These are phyloP conservation scores for Choiromyces venosus DNA, from an alignment of 495 filamentous ascomycete genomes.

Conservation along the genomic window DNA sequence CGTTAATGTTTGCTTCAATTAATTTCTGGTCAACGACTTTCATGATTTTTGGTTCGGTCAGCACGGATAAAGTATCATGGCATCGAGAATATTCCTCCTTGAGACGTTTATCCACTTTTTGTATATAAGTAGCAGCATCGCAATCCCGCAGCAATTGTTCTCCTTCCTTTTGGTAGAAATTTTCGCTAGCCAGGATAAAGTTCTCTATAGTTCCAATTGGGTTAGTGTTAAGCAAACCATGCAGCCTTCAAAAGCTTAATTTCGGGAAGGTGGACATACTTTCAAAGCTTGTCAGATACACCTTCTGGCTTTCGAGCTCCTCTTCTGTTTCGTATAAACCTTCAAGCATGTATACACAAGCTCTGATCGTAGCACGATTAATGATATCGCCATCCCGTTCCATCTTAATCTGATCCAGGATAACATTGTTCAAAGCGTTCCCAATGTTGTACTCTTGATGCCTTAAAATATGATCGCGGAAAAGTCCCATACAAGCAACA, in stretches of 20 bases:
- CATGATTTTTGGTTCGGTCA: constrained; percentile 68
- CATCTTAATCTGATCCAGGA: constrained; percentile 86
- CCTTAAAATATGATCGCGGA: constrained; percentile 73
- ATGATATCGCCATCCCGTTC: constrained; percentile 87
- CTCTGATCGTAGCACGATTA: constrained; percentile 72
- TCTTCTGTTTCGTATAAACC: constrained; percentile 73
- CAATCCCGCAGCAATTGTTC: constrained; percentile 65
- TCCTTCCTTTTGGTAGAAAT: constrained; percentile 74
- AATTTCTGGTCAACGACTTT: constrained; percentile 74
- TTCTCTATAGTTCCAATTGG: constrained; percentile 36
- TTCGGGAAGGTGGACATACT: constrained; percentile 32
- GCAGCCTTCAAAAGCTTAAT: not conserved
- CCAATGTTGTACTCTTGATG: constrained; percentile 55
- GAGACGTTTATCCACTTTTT: constrained; percentile 66
- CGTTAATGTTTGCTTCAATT: constrained; percentile 65
- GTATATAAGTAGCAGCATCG: constrained; percentile 77
- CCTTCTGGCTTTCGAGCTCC: constrained; percentile 66
- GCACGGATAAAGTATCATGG: constrained; percentile 63
- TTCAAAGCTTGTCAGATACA: constrained; percentile 83
- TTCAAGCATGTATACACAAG: constrained; percentile 86
- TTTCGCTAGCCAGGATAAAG: constrained; percentile 63
- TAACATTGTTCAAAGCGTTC: constrained; percentile 68
- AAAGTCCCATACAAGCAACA: constrained; percentile 74
- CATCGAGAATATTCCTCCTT: constrained; percentile 77
- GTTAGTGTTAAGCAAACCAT: not conserved